These are phyloP conservation scores for Pterulicium gracile DNA, from an alignment of 1,284 basidiomycete genomes.

Conservation along the genomic window DNA sequence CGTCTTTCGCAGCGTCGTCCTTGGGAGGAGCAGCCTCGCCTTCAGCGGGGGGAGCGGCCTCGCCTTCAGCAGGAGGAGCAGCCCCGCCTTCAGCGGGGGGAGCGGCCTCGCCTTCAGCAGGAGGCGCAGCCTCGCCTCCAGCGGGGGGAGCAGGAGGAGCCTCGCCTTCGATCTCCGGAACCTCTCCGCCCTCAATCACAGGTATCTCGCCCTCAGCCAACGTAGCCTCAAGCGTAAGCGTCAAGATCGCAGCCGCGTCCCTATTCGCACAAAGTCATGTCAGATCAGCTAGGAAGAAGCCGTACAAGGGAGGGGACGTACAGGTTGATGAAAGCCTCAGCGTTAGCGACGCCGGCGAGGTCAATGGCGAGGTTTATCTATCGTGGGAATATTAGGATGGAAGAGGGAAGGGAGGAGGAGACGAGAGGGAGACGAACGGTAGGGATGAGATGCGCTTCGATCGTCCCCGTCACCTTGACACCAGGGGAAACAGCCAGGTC, in stretches of 20 bases:
- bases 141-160: too few relatives aligned
- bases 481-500: slow-evolving; percentile 29
- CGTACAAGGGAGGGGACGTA: background rate
- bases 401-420: background rate
- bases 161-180: too few relatives aligned
- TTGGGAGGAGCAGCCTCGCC: too few relatives aligned
- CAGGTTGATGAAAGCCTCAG: slow-evolving; percentile 32
- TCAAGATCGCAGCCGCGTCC: slow-evolving; percentile 29
- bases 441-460: slow-evolving; percentile 40
- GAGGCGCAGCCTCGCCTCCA: too few relatives aligned
- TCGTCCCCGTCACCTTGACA: slow-evolving; percentile 25
- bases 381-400: too few relatives aligned
- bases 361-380: slow-evolving; percentile 14
- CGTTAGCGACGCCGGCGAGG: slow-evolving; percentile 22
- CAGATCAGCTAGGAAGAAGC: background rate
- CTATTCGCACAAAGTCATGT: background rate
- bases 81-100: too few relatives aligned
- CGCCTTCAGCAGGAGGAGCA: too few relatives aligned
- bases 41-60: too few relatives aligned
- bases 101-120: too few relatives aligned
- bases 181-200: too few relatives aligned
- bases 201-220: background rate
- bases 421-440: slow-evolving; percentile 31
- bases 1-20: too few relatives aligned
- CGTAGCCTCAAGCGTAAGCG: slow-evolving; percentile 21